phyloP scores from a whole-genome alignment of 108 stramenopile species.

The Nitzschia palea region DNA sequence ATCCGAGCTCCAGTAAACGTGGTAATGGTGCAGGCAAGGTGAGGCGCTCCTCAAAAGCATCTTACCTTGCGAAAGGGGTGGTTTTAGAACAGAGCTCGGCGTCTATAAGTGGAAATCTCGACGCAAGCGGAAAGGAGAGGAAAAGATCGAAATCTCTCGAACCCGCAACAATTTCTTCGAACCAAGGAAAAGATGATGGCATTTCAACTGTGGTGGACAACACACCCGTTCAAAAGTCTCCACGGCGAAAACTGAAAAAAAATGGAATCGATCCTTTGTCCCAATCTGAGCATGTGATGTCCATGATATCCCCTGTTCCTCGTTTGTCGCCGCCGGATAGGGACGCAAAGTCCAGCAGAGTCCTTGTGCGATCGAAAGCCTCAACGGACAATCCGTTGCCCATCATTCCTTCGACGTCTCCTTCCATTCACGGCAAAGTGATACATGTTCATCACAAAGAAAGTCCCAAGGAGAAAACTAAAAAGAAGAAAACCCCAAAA shows the following conservation, averaged over 20 bases:
- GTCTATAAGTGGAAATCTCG: no score
- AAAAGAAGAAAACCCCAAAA: not conserved
- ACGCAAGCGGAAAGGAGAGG: no score
- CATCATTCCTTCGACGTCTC: no score
- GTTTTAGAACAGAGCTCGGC: no score
- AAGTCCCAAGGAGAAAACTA: not conserved
- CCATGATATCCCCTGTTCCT: not conserved
- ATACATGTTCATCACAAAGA: no score
- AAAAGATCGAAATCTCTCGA: constrained; percentile 2
- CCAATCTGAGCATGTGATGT: not conserved
- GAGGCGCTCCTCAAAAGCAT: no score
- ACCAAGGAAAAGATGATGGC: not conserved
- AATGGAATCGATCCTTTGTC: not conserved
- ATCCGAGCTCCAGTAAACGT: not conserved
- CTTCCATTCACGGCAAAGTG: not conserved
- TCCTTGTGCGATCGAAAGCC: not conserved
- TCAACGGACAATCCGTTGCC: no score
- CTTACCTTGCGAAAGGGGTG: no score
- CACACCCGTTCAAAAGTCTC: not conserved
- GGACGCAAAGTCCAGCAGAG: not conserved
- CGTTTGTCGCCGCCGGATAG: not conserved
- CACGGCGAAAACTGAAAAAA: not conserved
- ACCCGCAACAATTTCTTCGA: not conserved
- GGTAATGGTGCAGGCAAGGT: not conserved
- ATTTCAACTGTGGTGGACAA: not conserved